Evolutionary conservation across 768 basidiomycete genomes (phyloP), one percentile per base, ranked within the genome.

Genomic region (Paxillus ammoniavirescens): DNA sequence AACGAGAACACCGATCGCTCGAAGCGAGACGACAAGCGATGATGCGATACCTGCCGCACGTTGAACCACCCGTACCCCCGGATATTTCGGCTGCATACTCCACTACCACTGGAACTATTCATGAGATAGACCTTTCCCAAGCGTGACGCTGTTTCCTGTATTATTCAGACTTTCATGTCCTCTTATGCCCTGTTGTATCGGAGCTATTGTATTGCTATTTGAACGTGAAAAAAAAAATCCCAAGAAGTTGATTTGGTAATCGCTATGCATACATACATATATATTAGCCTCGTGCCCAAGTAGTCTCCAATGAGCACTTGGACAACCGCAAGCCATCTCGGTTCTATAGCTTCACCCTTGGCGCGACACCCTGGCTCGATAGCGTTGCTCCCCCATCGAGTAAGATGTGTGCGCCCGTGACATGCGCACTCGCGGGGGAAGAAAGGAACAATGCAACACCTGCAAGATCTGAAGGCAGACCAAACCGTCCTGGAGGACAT

Each of bases 371-470:
- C n/a, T 61, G 57, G 9, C 42, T 31, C 0, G 61, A 57, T 14
- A 69, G 54, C 2, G 54, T 54, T n/a, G 67, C 51, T 23, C 87
- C 87, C 23, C 91, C 91, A 57, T 93, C 91, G 9, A 91, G 68
- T 4, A 87, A 61, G 42, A 84, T 86, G 54, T 91, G 86, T 17
- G 79, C 76, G 10, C 88, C 90, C 1, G 90, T 91, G 44, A 91
- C 73, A 54, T 91, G 89, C 3, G 88, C 79, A 2, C 82, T 79
- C 0, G 87, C 91, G 1, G 84, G 82, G 15, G 87, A 87, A 8
- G 81, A 77, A 37, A 91, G 75, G 76, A 87, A 89, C 14, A 89
- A 69, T 4, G 79, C 77, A 7, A 89, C 70, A 7, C 91, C 91
- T 23, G 87, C 89, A 56, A 89, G 79, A 58, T 93, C 91, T 30